Base-by-base conservation (phyloP, 768 basidiomycete species). In the Lactarius quietus region DNA sequence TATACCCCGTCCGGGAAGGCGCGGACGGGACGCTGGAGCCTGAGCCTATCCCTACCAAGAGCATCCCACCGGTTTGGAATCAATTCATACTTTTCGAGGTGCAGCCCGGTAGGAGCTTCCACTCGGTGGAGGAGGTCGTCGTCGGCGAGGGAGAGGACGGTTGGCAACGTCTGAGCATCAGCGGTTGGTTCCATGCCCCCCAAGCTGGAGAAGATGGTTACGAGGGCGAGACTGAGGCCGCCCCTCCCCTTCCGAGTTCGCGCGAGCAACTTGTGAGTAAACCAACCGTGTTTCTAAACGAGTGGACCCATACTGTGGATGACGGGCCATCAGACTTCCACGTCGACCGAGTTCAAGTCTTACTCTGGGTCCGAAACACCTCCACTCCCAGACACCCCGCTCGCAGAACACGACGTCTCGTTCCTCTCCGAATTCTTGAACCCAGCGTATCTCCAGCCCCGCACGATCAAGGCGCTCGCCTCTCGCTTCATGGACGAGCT, bases 121-220 rank as follows among this genome's bases (percentile, higher is more conserved):
- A 98, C 75, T 92, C 94, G 0, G 96, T 98, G 6, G 92, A 98
- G 72, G 96, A 98, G 74, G 96, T 98, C 36, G 86, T 96, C n/a
- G 88, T 92, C 0, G 89, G 86, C 0, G 85, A 86, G 55, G 82
- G 80, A 55, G 85, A 86, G 67, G 89, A 90, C 52, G 89, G 88
- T 0, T 77, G 86, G 52, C 83, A 89, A 70, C 80, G 96, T 39
- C 76, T 98, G 70, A 93, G 91, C 69, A 91, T 98, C 71, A 94
- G 91, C 70, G 96, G 96, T 8, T 98, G 96, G 96, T 98, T 98
- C 78, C 96, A 98, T 73, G 86, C 88, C 28, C 89, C 93, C 0
- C 87, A 96, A 72, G 87, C 90, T 68, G 93, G 92, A 14, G 96
- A 98, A 74, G 90, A 94, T 43, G 95, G 92, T 0, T 93, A 92